Evolutionary conservation across 345 rosid genomes (phyloP).

Genomic region (Brassica nigra): DNA sequence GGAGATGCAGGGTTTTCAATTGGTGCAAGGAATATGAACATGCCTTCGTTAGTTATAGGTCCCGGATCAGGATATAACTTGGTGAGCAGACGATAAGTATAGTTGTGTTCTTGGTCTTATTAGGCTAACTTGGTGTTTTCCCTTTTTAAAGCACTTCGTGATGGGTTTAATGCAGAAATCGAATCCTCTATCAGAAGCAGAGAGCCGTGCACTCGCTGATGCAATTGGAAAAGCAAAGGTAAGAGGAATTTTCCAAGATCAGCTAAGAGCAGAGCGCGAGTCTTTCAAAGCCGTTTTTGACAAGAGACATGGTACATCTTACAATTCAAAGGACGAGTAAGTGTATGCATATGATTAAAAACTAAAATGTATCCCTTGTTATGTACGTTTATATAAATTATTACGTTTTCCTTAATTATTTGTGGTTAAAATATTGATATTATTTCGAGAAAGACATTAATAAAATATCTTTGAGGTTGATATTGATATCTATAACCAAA

Average conservation of each 20-base stretch:
- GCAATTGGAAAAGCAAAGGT: constrained; percentile 50
- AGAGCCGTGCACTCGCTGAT: constrained; percentile 30
- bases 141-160: not conserved
- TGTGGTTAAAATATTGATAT: not conserved
- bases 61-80: constrained; percentile 90
- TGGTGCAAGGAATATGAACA: constrained; percentile 63
- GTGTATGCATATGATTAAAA: constrained; percentile 2
- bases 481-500: not conserved
- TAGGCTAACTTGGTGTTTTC: not conserved
- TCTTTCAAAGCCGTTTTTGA: constrained; percentile 89
- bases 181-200: constrained; percentile 64
- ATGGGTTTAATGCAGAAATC: constrained; percentile 55
- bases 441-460: not conserved
- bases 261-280: constrained; percentile 73
- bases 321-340: constrained; percentile 55
- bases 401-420: not conserved
- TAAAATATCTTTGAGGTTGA: not conserved
- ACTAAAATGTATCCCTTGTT: not conserved
- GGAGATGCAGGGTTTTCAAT: constrained; percentile 79
- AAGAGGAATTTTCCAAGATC: constrained; percentile 72
- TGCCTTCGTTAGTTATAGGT: constrained; percentile 72
- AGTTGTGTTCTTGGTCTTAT: not conserved
- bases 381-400: not conserved
- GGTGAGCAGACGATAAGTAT: constrained; percentile 48
- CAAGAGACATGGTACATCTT: constrained; percentile 51